Evolutionary conservation across 1,139 yeast species (phyloP), one percentile per base, ranked within the genome.

Genomic region (Taiozyma sp.): DNA sequence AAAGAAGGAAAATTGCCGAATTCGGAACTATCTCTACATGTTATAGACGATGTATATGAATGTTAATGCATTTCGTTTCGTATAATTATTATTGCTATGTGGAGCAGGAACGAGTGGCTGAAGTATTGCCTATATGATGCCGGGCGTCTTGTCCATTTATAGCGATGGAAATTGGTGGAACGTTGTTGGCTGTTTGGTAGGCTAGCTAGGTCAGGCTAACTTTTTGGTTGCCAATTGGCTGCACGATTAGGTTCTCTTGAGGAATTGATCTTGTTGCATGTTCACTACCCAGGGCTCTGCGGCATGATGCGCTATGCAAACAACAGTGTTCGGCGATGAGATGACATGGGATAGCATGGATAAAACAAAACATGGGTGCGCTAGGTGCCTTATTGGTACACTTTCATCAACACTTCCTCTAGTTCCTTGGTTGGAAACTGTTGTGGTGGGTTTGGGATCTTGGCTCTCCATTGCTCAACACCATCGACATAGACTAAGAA

Each of bases 391-490:
- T 30, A 30, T 16, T 19, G 22, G 50, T 54, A 56, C 13, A 57
- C 58, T 41, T 57, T 57, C 34, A 46, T 32, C 23, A 60, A 23
- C 45, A 59, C 56, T 19, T 43, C 42, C 32, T 60, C 64, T 10
- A 60, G 53, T 45, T 60, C 64, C 2, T 28, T 16, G 1, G 61
- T 57, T 24, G 64, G 64, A 41, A 29, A 49, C 46, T 58, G 46
- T 44, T 59, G 62, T 39, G 64, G 64, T 19, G 64, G 64, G 46
- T 61, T 61, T 42, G 63, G 62, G 16, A 61, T 55, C 53, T 59
- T 60, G 23, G 34, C 62, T 50, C 64, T 57, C 61, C 61, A 59
- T 7, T 48, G 49, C 42, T 61, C 64, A 47, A 55, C 43, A 5
- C 59, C 60, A 30, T 57, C 54, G 14, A 52, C 51, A 44, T 32